Conservation (phyloP, 2,329 filamentous ascomycete genomes). For the Alternaria sp. region DNA sequence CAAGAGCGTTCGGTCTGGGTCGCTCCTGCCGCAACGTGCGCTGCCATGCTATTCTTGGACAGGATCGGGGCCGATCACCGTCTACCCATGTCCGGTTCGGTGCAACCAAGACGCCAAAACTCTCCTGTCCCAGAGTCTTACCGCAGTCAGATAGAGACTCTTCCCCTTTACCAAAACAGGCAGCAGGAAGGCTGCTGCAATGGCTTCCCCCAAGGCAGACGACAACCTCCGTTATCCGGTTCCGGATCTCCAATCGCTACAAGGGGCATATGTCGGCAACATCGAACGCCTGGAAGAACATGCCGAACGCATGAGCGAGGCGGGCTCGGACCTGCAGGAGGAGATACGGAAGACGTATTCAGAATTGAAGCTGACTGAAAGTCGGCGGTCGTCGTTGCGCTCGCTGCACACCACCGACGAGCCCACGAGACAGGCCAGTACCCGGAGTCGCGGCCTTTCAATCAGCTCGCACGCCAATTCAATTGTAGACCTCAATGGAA, state of each 20-base stretch:
- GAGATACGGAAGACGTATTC: slow-evolving; percentile 77
- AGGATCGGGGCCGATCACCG: slow-evolving; percentile 9
- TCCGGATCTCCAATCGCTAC: slow-evolving; percentile 68
- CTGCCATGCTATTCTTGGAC: slow-evolving; percentile 37
- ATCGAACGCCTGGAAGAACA: slow-evolving; percentile 78
- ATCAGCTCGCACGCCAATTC: slow-evolving; percentile 61
- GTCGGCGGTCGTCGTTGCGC: slow-evolving; percentile 69
- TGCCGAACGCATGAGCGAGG: slow-evolving; percentile 76
- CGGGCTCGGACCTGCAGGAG: slow-evolving; percentile 76
- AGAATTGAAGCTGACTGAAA: slow-evolving; percentile 75
- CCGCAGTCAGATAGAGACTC: slow-evolving; percentile 5
- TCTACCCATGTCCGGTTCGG: slow-evolving; percentile 25
- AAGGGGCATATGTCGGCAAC: slow-evolving; percentile 70
- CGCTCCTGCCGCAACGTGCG: slow-evolving; percentile 22
- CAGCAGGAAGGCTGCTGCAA: slow-evolving; percentile 40
- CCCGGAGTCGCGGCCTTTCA: slow-evolving; percentile 53
- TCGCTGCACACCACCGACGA: slow-evolving; percentile 54
- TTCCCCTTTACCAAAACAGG: slow-evolving; percentile 9
- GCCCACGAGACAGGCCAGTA: slow-evolving; percentile 34
- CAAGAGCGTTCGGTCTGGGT: slow-evolving; percentile 20
- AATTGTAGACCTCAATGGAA: slow-evolving; percentile 74
- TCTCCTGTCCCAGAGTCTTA: slow-evolving; percentile 24
- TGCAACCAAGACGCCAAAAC: slow-evolving; percentile 24
- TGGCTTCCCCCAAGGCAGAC: slow-evolving; percentile 30
- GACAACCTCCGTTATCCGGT: slow-evolving; percentile 61